Evolutionary conservation across 2,329 filamentous ascomycete genomes (phyloP).

Genomic region (Sporothrix globosa): DNA sequence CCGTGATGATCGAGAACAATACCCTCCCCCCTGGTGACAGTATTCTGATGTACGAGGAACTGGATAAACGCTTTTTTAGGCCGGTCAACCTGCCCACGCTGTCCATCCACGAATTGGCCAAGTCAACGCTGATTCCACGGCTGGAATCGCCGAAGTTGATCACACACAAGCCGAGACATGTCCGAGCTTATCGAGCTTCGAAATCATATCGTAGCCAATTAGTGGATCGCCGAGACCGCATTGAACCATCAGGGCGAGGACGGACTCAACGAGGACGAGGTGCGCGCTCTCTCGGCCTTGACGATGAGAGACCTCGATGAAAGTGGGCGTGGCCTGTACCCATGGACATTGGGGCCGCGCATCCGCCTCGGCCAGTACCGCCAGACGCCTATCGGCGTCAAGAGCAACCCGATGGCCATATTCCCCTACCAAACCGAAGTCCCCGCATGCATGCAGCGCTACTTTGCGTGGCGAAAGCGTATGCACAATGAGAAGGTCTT

Average conservation of each 20-base stretch:
- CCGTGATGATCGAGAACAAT: conserved; percentile 10
- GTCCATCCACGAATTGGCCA: neutral
- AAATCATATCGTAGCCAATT: neutral
- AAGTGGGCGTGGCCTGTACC: neutral
- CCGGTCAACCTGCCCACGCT: neutral
- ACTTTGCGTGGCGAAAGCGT: conserved; percentile 3
- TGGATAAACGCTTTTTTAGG: neutral
- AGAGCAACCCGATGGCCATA: neutral
- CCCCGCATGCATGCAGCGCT: neutral
- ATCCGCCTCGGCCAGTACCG: conserved; percentile 5
- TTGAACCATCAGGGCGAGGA: neutral
- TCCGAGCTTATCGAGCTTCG: neutral
- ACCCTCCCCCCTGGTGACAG: neutral
- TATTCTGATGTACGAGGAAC: neutral
- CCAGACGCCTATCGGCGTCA: neutral
- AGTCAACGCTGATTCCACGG: neutral
- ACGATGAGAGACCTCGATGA: neutral
- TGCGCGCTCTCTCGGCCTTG: neutral
- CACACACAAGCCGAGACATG: too few relatives aligned
- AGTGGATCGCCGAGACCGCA: conserved; percentile 4
- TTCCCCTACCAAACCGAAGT: conserved; percentile 8
- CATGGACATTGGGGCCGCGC: neutral
- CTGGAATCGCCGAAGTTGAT: neutral
- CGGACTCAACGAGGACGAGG: neutral
- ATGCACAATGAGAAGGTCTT: neutral